A percentile compares a stretch with the other conserved stretches of the same genome.
Conservation (phyloP, 192 early-diverging fungal species). For the Backusella sp. region DNA sequence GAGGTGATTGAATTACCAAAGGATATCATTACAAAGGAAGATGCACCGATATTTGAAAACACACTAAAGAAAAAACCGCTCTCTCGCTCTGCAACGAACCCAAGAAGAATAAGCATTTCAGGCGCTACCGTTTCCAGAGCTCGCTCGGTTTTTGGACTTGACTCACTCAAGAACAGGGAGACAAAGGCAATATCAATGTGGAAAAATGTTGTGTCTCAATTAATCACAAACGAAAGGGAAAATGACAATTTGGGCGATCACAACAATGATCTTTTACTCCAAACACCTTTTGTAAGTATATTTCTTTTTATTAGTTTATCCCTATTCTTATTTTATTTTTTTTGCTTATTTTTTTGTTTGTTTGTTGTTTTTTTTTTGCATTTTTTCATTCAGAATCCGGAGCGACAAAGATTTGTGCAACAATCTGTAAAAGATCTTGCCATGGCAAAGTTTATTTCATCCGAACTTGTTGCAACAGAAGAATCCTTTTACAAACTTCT, state of each 20-base stretch:
- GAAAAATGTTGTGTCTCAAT: conserved; percentile 3
- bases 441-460: conserved; percentile 17
- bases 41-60: neutral
- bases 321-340: neutral
- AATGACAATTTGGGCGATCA: neutral
- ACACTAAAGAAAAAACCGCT: neutral
- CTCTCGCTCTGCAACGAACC: neutral
- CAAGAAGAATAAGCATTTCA: neutral
- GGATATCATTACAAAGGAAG: neutral
- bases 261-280: neutral
- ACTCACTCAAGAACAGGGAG: neutral
- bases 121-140: conserved; percentile 4
- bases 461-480: conserved; percentile 24
- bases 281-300: conserved; percentile 4
- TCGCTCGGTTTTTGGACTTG: neutral
- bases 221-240: neutral
- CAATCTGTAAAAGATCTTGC: conserved; percentile 12
- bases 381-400: neutral
- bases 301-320: neutral
- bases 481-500: conserved; percentile 13
- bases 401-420: conserved; percentile 9
- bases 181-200: conserved; percentile 1
- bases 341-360: neutral
- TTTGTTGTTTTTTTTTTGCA: neutral
- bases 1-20: neutral